Percentiles rank a stretch among this genome's conserved stretches.
These are phyloP conservation scores for Camelina sativa DNA, from an alignment of 345 rosid species.

Conservation along the genomic window DNA sequence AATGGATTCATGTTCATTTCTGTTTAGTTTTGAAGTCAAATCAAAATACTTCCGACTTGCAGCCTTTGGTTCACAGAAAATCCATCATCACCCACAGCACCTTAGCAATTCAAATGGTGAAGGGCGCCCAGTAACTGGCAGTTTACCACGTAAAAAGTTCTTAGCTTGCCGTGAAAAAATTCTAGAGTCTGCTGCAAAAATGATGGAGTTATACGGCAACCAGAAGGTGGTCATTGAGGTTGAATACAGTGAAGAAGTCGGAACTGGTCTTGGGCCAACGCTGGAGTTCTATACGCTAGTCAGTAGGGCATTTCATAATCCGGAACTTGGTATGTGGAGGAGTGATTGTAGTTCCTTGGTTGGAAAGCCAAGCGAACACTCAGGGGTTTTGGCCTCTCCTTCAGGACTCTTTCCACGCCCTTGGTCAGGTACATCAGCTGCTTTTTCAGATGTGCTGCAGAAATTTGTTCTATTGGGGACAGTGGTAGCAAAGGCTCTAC, in stretches of 20 bases:
- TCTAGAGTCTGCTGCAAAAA: conserved; percentile 76
- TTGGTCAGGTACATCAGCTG: conserved; percentile 54
- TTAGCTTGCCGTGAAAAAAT: conserved; percentile 69
- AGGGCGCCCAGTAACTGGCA: conserved; percentile 51
- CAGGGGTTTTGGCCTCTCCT: conserved; percentile 46
- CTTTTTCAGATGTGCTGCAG: conserved; percentile 56
- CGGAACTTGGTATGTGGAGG: conserved; percentile 89
- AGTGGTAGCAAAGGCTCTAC: conserved; percentile 89
- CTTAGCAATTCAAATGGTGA: conserved; percentile 60
- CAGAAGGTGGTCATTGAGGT: conserved; percentile 78
- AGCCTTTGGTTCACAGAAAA: conserved; percentile 69
- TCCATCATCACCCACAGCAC: conserved; percentile 47
- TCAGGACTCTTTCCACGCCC: conserved; percentile 89
- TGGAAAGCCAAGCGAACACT: conserved; percentile 41
- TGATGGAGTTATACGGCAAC: conserved; percentile 73
- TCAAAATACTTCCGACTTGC: conserved; percentile 78
- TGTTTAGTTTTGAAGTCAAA: conserved; percentile 84
- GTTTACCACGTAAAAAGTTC: conserved; percentile 73
- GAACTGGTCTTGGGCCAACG: conserved; percentile 98
- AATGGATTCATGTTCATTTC: conserved; percentile 82
- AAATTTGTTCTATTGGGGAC: conserved; percentile 82
- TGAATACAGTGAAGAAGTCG: conserved; percentile 89
- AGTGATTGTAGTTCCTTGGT: conserved; percentile 52
- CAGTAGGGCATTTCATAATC: conserved; percentile 83
- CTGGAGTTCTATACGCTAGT: conserved; percentile 91